Conservation (phyloP, 208 protist species). For the Acanthamoeba culbertsoni region DNA sequence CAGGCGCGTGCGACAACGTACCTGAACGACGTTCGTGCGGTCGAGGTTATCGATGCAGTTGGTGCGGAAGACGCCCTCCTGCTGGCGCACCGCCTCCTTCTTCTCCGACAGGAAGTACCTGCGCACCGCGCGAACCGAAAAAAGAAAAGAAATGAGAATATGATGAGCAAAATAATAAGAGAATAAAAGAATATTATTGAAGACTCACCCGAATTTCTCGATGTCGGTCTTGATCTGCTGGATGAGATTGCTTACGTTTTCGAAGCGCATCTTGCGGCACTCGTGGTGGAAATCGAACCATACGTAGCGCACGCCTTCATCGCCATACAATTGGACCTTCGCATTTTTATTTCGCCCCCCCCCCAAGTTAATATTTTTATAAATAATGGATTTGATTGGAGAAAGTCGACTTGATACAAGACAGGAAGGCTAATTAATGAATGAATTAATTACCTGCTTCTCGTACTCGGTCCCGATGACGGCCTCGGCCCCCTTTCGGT, state of each 20-base stretch:
- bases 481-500: conserved; percentile 34
- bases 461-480: not conserved
- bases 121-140: not conserved
- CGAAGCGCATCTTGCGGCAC: conserved; percentile 41
- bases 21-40: conserved; percentile 45
- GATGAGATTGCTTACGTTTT: conserved; percentile 42
- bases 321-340: conserved; percentile 8
- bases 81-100: not conserved
- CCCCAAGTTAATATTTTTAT: not conserved
- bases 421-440: not conserved
- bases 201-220: not conserved
- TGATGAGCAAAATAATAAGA: not conserved
- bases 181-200: not conserved
- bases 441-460: not conserved
- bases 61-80: not conserved
- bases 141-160: not conserved
- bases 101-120: conserved; percentile 16
- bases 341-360: not conserved
- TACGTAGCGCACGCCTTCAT: conserved; percentile 16
- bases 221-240: conserved; percentile 32
- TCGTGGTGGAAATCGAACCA: conserved; percentile 56
- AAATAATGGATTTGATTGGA: too few relatives aligned
- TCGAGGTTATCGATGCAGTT: conserved; percentile 35
- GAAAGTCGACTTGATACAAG: too few relatives aligned
- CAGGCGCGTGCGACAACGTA: not conserved